phyloP scores from a whole-genome alignment of 768 basidiomycete species.

The Tulasnella sp. region DNA sequence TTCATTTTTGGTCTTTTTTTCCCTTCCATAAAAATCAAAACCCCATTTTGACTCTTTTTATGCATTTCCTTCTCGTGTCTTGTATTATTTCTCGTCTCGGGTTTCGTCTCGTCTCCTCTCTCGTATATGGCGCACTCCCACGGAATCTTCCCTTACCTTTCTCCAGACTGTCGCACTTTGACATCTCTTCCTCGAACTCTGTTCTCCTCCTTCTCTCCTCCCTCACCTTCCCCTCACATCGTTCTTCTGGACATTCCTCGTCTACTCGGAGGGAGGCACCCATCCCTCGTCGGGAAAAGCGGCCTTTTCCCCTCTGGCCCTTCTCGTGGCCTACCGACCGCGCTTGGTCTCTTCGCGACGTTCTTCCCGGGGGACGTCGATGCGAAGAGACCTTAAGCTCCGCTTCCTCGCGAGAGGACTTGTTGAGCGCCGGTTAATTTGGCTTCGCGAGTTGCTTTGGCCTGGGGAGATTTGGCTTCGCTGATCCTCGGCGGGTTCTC shows the following conservation, averaged over 20 bases:
- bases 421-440: not conserved
- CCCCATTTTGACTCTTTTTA: slow-evolving; percentile 2
- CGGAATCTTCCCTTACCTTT: not conserved
- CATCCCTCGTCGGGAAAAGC: not conserved
- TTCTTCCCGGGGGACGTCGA: not conserved
- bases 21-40: not conserved
- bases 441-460: not conserved
- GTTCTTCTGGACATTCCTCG: not conserved
- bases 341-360: not conserved
- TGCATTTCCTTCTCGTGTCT: not conserved
- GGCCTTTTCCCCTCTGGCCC: not conserved
- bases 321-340: not conserved
- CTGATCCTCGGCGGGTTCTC: not conserved
- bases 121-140: not conserved
- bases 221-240: not conserved
- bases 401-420: not conserved
- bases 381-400: not conserved
- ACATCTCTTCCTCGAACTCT: not conserved
- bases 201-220: not conserved
- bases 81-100: not conserved
- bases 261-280: not conserved
- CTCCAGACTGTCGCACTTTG: not conserved
- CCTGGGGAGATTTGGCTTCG: not conserved
- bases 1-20: not conserved
- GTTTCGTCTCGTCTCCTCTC: not conserved